These are phyloP conservation scores for Fraxinus anomala DNA, from an alignment of 257 asterid genomes.

Conservation along the genomic window DNA sequence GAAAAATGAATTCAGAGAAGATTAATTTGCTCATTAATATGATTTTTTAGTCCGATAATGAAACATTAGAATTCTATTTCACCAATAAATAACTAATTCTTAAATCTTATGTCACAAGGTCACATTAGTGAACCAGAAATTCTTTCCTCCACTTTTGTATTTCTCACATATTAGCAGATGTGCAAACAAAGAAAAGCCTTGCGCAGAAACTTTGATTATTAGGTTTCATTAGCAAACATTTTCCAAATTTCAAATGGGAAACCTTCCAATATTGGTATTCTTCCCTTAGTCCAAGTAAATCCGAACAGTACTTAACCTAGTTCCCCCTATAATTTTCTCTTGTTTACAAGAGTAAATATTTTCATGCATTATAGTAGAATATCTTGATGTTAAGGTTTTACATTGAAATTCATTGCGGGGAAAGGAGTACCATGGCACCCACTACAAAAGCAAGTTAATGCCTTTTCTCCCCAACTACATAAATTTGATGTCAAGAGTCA, in stretches of 20 bases:
- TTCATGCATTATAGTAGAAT: neutral
- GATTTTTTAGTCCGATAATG: neutral
- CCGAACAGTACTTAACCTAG: neutral
- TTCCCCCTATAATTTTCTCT: neutral
- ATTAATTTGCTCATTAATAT: neutral
- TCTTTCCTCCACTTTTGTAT: neutral
- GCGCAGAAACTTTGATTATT: neutral
- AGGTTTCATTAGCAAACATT: neutral
- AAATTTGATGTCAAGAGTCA: neutral
- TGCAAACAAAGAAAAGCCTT: neutral
- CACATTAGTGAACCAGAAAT: neutral
- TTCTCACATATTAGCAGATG: neutral
- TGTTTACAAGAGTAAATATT: neutral
- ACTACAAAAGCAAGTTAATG: neutral
- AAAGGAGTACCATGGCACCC: neutral
- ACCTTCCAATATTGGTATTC: neutral
- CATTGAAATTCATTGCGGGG: neutral
- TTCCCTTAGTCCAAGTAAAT: neutral
- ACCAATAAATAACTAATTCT: neutral
- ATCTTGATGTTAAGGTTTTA: neutral
- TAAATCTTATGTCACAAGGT: neutral
- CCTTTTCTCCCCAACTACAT: neutral
- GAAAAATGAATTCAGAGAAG: neutral
- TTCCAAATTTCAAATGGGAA: neutral
- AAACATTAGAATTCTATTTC: neutral